A percentile compares a stretch with the other conserved stretches of the same genome.
Conservation (phyloP, 2,329 filamentous ascomycete species). For the Pseudocercospora macadamiae region DNA sequence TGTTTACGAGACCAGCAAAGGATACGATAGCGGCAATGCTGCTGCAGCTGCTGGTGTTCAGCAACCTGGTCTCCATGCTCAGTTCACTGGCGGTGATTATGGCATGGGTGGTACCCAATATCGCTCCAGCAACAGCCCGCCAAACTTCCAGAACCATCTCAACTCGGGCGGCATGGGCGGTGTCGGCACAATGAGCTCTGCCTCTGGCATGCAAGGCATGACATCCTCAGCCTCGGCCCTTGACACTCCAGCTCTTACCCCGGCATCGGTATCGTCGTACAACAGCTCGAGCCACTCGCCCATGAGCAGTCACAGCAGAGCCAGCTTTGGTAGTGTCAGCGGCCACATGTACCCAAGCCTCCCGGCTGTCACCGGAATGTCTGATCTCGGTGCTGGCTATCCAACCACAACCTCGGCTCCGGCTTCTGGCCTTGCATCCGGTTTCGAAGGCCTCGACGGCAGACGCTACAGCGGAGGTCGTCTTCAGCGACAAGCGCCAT, state of each 20-base stretch:
- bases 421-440: slow-evolving; percentile 69
- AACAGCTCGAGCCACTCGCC: slow-evolving; percentile 74
- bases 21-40: slow-evolving; percentile 79
- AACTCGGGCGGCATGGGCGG: slow-evolving; percentile 33
- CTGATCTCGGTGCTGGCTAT: slow-evolving; percentile 59
- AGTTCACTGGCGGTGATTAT: slow-evolving; percentile 38
- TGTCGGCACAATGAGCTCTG: slow-evolving; percentile 45
- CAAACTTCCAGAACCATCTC: slow-evolving; percentile 37
- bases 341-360: slow-evolving; percentile 74
- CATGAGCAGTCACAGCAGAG: slow-evolving; percentile 64
- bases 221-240: slow-evolving; percentile 48
- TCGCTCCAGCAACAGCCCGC: slow-evolving; percentile 62
- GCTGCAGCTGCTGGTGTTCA: slow-evolving; percentile 78
- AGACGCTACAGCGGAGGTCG: slow-evolving; percentile 65
- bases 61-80: slow-evolving; percentile 70
- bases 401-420: slow-evolving; percentile 67
- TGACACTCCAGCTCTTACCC: slow-evolving; percentile 76
- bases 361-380: slow-evolving; percentile 69
- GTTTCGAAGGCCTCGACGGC: slow-evolving; percentile 63
- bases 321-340: slow-evolving; percentile 57
- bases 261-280: slow-evolving; percentile 75
- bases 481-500: slow-evolving; percentile 57
- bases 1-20: slow-evolving; percentile 81
- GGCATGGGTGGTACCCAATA: slow-evolving; percentile 57
- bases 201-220: slow-evolving; percentile 40